Conservation (phyloP, 106 monocot species). For the Agapanthus africanus region DNA sequence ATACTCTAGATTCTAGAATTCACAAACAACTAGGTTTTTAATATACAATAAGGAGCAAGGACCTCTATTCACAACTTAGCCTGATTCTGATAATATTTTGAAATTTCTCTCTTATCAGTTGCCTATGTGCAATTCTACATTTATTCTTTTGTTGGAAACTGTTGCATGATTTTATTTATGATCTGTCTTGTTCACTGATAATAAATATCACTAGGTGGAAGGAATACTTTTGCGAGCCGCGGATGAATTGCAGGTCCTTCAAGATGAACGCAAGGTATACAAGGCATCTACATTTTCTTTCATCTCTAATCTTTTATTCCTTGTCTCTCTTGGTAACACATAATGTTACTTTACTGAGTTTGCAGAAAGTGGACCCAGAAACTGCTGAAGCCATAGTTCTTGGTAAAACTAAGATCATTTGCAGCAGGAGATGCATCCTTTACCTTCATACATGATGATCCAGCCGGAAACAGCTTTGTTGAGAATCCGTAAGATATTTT, state of each 20-base stretch:
- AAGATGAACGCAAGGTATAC: slow-evolving; percentile 89
- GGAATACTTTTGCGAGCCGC: slow-evolving; percentile 76
- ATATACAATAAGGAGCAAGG: too few species aligned
- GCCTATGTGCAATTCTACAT: too few species aligned
- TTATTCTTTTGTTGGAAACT: too few species aligned
- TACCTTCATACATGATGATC: slow-evolving; percentile 91
- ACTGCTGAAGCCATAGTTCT: slow-evolving; percentile 92
- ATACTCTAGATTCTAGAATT: too few species aligned
- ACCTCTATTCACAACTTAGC: too few species aligned
- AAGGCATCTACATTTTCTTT: neutral
- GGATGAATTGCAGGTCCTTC: slow-evolving; percentile 72
- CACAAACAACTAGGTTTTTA: too few species aligned
- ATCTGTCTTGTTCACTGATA: too few species aligned
- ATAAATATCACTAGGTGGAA: too few species aligned
- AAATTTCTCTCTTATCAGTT: too few species aligned
- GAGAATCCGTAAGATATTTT: slow-evolving; percentile 82
- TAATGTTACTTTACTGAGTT: slow-evolving; percentile 9
- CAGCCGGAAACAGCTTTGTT: slow-evolving; percentile 93
- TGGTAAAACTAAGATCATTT: slow-evolving; percentile 66
- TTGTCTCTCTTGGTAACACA: neutral
- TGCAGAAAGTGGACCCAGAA: slow-evolving; percentile 76
- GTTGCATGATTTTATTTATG: too few species aligned
- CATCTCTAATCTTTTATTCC: neutral
- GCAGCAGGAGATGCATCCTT: slow-evolving; percentile 61
- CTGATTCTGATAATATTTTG: too few species aligned